phyloP scores from a whole-genome alignment of 2,329 filamentous ascomycete species.

The Penicillium sp. region DNA sequence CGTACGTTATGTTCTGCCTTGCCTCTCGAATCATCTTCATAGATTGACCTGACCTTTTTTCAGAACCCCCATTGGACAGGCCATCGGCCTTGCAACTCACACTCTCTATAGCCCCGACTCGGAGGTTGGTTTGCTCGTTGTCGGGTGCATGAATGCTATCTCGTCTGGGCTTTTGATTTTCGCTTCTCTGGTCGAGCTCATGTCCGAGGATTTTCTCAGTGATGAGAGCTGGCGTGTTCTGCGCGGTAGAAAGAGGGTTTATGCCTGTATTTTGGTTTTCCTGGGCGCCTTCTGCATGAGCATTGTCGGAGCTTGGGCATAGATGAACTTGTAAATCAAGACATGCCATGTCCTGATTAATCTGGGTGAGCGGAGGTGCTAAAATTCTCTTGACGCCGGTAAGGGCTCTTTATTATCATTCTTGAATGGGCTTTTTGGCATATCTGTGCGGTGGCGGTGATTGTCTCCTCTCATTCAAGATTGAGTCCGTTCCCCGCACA shows the following conservation, averaged over 20 bases:
- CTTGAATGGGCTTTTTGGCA: too few relatives aligned
- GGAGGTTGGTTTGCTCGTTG: conserved; percentile 72
- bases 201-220: conserved; percentile 77
- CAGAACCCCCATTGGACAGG: conserved; percentile 77
- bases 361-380: too few relatives aligned
- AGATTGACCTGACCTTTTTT: background rate
- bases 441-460: too few relatives aligned
- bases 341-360: too few relatives aligned
- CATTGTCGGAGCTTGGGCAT: conserved; percentile 71
- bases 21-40: background rate
- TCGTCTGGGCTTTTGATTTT: conserved; percentile 77
- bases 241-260: conserved; percentile 63
- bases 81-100: conserved; percentile 76
- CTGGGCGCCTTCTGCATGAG: conserved; percentile 71
- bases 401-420: too few relatives aligned
- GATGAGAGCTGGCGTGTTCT: conserved; percentile 74
- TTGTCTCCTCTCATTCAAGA: too few relatives aligned
- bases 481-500: too few relatives aligned
- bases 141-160: conserved; percentile 82
- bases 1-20: conserved; percentile 29
- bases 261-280: conserved; percentile 67
- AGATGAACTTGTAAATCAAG: background rate
- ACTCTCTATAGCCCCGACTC: conserved; percentile 75
- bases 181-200: conserved; percentile 75
- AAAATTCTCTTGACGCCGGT: too few relatives aligned